Percentiles rank a stretch among this genome's conserved stretches.
These are phyloP conservation scores for Aphanomyces invadans DNA, from an alignment of 352 stramenopile genomes.

Conservation along the genomic window DNA sequence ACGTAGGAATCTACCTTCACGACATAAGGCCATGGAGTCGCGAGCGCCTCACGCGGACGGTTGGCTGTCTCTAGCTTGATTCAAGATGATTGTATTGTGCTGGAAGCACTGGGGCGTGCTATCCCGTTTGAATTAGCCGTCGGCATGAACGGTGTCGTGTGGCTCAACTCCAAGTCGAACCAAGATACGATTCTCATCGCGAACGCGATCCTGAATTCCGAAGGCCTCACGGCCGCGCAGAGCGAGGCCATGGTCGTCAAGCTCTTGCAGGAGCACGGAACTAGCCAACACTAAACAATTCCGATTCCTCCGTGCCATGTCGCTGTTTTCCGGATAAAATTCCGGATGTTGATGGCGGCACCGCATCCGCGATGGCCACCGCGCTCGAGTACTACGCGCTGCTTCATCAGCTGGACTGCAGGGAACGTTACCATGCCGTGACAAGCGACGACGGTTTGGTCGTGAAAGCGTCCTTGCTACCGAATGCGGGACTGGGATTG, in stretches of 20 bases:
- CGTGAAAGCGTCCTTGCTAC: slow-evolving; percentile 37
- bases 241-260: slow-evolving; percentile 69
- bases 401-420: slow-evolving; percentile 5
- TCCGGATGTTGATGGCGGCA: too few relatives aligned
- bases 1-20: slow-evolving; percentile 10
- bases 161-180: slow-evolving; percentile 87
- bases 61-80: slow-evolving; percentile 32
- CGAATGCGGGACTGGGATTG: slow-evolving; percentile 43
- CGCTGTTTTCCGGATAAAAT: neutral
- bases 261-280: slow-evolving; percentile 42
- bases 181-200: slow-evolving; percentile 80
- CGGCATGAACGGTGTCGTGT: slow-evolving; percentile 94
- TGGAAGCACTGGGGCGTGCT: slow-evolving; percentile 69
- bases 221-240: slow-evolving; percentile 74
- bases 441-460: slow-evolving; percentile 33
- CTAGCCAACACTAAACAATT: slow-evolving; percentile 14
- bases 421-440: too few relatives aligned
- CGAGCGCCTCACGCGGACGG: too few relatives aligned
- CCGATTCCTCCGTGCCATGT: neutral
- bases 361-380: neutral
- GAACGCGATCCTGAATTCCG: slow-evolving; percentile 85
- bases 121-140: slow-evolving; percentile 94
- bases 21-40: too few relatives aligned
- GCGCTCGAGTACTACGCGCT: slow-evolving; percentile 28
- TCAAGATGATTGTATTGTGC: slow-evolving; percentile 65